Conservation (phyloP, 306 rosid genomes). For the Abrus pulchellus region DNA sequence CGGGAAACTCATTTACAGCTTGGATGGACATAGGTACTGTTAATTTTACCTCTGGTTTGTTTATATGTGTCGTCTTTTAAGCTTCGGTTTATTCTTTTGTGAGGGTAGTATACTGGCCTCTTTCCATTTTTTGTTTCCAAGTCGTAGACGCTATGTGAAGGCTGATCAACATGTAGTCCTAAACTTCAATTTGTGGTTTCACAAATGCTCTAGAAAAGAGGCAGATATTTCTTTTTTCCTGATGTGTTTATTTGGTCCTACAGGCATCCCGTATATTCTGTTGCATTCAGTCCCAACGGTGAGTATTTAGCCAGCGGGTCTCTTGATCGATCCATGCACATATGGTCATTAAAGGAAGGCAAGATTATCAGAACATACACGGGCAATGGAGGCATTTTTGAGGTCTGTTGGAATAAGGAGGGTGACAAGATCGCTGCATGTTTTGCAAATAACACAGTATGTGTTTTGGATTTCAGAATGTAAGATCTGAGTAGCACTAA, state of each 20-base stretch:
- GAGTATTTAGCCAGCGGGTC: conserved; percentile 92
- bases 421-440: conserved; percentile 93
- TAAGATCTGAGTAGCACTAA: conserved; percentile 30
- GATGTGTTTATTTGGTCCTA: conserved; percentile 30
- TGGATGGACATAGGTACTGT: conserved; percentile 87
- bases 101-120: background rate
- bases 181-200: conserved; percentile 6
- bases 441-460: conserved; percentile 79
- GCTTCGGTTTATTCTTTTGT: background rate
- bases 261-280: conserved; percentile 82
- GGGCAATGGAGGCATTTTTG: conserved; percentile 84
- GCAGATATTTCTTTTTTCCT: background rate
- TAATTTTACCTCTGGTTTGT: background rate
- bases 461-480: conserved; percentile 66
- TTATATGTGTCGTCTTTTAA: conserved; percentile 1
- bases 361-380: conserved; percentile 80
- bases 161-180: conserved; percentile 21
- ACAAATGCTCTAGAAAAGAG: background rate
- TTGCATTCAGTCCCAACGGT: conserved; percentile 91
- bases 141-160: background rate
- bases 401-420: conserved; percentile 93
- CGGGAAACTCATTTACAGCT: conserved; percentile 80
- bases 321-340: conserved; percentile 79
- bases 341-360: conserved; percentile 88
- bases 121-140: conserved; percentile 15